These are phyloP conservation scores for Mucor circinelloides DNA, from an alignment of 371 early-diverging fungal genomes.

Conservation along the genomic window DNA sequence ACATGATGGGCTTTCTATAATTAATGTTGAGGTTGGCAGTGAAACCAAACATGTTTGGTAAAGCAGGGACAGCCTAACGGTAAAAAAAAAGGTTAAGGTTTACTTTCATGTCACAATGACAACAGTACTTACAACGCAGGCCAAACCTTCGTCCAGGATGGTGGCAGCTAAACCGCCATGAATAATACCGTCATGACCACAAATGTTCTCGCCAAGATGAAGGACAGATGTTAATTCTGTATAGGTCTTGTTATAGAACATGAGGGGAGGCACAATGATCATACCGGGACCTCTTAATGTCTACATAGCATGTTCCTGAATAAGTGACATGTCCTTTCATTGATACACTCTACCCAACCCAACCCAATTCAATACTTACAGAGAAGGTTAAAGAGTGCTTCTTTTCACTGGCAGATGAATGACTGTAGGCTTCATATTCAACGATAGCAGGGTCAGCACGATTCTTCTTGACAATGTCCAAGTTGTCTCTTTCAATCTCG, in stretches of 20 bases:
- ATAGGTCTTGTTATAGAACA: constrained; percentile 43
- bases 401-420: constrained; percentile 29
- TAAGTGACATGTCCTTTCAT: neutral
- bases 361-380: constrained; percentile 21
- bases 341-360: neutral
- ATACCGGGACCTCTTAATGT: constrained; percentile 44
- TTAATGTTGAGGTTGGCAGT: constrained; percentile 79
- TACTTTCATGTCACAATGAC: neutral
- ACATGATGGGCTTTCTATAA: constrained; percentile 71
- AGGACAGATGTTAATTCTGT: constrained; percentile 37
- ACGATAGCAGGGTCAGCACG: constrained; percentile 31
- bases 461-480: constrained; percentile 33
- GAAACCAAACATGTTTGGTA: constrained; percentile 72
- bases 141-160: constrained; percentile 68
- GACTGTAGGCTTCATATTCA: constrained; percentile 38
- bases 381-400: constrained; percentile 36
- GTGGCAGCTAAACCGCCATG: constrained; percentile 81
- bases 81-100: neutral
- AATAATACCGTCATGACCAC: constrained; percentile 77
- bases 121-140: constrained; percentile 54
- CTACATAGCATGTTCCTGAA: constrained; percentile 11
- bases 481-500: constrained; percentile 27
- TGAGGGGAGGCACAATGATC: constrained; percentile 36
- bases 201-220: constrained; percentile 50
- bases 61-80: constrained; percentile 49